These are phyloP conservation scores for Stenocarpella maydis DNA, from an alignment of 2,329 filamentous ascomycete genomes.

Conservation along the genomic window DNA sequence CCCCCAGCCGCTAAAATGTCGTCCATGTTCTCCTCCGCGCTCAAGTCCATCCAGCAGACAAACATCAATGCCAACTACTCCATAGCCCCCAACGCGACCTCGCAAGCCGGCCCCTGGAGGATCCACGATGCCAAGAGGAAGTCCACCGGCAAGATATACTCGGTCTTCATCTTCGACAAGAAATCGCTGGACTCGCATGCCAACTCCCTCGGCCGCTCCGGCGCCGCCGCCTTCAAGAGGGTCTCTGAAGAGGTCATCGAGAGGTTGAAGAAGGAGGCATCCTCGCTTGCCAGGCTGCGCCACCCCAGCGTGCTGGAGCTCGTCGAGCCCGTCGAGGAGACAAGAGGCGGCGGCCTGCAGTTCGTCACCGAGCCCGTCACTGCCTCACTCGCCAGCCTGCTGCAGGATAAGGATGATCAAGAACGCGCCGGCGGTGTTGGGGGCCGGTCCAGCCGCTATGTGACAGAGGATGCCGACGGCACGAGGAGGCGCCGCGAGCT, in stretches of 20 bases:
- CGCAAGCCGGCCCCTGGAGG: slow-evolving; percentile 91
- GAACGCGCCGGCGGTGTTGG: slow-evolving; percentile 74
- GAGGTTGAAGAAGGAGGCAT: slow-evolving; percentile 89
- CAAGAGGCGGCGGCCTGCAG: slow-evolving; percentile 87
- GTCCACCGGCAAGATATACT: slow-evolving; percentile 86
- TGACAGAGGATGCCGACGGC: slow-evolving; percentile 81
- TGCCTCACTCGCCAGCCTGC: slow-evolving; percentile 80
- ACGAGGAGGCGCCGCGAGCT: slow-evolving; percentile 78
- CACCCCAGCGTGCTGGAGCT: slow-evolving; percentile 94
- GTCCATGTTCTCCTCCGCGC: slow-evolving; percentile 87
- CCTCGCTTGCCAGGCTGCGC: slow-evolving; percentile 83
- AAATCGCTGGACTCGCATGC: slow-evolving; percentile 80
- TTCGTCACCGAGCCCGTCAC: slow-evolving; percentile 95
- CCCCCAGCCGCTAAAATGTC: slow-evolving; percentile 43
- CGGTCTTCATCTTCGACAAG: slow-evolving; percentile 93
- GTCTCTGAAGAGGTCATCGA: slow-evolving; percentile 91
- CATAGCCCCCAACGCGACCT: slow-evolving; percentile 77
- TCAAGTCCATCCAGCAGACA: slow-evolving; percentile 89
- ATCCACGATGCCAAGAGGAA: slow-evolving; percentile 98
- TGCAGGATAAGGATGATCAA: slow-evolving; percentile 90
- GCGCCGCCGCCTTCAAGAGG: slow-evolving; percentile 76
- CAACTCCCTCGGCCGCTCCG: slow-evolving; percentile 64
- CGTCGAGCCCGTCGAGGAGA: slow-evolving; percentile 95
- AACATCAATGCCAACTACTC: slow-evolving; percentile 95
- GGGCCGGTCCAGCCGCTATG: slow-evolving; percentile 78